Conservation (phyloP, 139 green algal species). For the Trebouxia sp. region DNA sequence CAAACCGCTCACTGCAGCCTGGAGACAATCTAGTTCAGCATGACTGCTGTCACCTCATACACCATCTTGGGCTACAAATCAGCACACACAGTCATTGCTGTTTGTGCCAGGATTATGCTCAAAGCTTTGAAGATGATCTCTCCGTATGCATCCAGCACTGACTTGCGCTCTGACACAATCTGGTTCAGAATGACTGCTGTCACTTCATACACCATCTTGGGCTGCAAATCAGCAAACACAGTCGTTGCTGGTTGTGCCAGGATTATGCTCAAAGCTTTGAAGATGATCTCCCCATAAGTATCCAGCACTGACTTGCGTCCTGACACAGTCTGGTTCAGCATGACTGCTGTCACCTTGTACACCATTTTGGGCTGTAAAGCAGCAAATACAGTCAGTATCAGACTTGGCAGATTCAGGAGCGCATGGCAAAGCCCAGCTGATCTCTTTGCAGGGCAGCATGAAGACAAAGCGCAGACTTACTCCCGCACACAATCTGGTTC, state of each 20-base stretch:
- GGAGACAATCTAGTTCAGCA: slow-evolving; percentile 73
- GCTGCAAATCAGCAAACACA: slow-evolving; percentile 23
- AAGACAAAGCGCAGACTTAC: slow-evolving; percentile 67
- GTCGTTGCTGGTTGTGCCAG: background rate
- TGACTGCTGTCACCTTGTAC: slow-evolving; percentile 67
- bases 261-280: slow-evolving; percentile 63
- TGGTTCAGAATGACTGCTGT: slow-evolving; percentile 78
- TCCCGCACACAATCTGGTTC: slow-evolving; percentile 74
- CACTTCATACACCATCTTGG: slow-evolving; percentile 59
- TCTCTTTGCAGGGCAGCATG: slow-evolving; percentile 83
- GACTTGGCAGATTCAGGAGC: background rate
- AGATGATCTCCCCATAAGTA: slow-evolving; percentile 80
- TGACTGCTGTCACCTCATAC: slow-evolving; percentile 65
- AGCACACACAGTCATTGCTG: no score
- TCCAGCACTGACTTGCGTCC: slow-evolving; percentile 68
- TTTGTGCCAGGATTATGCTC: slow-evolving; percentile 28
- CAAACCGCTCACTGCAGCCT: slow-evolving; percentile 64
- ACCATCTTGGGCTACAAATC: slow-evolving; percentile 36
- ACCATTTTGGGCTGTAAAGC: slow-evolving; percentile 38
- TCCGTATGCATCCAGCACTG: slow-evolving; percentile 76
- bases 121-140: slow-evolving; percentile 80
- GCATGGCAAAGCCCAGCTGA: slow-evolving; percentile 80
- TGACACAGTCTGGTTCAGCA: slow-evolving; percentile 77
- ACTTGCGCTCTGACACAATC: slow-evolving; percentile 60
- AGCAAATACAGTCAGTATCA: background rate